Evolutionary conservation across 306 rosid genomes (phyloP).

Genomic region (Senna tora): DNA sequence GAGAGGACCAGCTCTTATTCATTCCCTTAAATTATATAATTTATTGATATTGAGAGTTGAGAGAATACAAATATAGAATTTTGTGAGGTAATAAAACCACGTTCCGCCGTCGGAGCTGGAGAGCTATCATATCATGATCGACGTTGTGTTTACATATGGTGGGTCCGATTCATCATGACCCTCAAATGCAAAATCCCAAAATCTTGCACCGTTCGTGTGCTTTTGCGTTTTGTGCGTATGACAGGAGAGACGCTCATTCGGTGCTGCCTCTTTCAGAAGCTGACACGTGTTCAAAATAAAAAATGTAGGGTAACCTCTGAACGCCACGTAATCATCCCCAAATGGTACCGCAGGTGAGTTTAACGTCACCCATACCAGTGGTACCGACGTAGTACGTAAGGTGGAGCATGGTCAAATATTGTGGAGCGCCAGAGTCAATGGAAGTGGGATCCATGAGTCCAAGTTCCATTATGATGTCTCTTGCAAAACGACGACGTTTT

Average conservation of each 20-base stretch:
- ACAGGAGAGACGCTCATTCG: background rate
- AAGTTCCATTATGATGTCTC: conserved; percentile 11
- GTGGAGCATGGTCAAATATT: background rate
- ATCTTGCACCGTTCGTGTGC: conserved; percentile 3
- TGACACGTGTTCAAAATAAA: background rate
- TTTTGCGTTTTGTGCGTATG: background rate
- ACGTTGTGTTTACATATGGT: background rate
- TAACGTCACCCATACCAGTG: background rate
- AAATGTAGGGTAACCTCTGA: background rate
- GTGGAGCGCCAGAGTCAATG: background rate
- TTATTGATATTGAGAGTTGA: no score
- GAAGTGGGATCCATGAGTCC: conserved; percentile 11
- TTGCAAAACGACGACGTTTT: background rate
- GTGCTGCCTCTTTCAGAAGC: background rate
- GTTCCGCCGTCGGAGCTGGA: background rate
- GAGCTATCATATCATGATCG: background rate
- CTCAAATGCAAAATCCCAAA: background rate
- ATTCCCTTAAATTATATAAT: no score
- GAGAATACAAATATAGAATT: no score
- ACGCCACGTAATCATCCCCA: background rate
- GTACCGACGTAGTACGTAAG: conserved; percentile 12
- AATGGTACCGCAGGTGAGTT: background rate
- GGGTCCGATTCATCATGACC: conserved; percentile 9
- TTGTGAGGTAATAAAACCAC: no score
- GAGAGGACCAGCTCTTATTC: no score